Conservation (phyloP, 2,329 filamentous ascomycete genomes). For the Ophiostoma himal-ulmi region DNA sequence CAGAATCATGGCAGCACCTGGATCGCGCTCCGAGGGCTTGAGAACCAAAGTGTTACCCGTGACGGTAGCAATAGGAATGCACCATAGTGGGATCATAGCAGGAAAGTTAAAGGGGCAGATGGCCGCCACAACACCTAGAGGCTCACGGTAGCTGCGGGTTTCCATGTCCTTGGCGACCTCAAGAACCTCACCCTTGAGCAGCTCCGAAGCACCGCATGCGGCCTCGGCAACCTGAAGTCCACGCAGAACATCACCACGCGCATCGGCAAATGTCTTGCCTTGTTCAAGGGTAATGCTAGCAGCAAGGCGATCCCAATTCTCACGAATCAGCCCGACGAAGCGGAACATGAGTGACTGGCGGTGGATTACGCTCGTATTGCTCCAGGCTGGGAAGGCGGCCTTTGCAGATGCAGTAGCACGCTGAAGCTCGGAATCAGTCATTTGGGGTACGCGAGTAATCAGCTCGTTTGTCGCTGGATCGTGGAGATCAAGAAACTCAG, state of each 20-base stretch:
- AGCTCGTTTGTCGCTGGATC: constrained; percentile 83
- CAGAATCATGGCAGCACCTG: constrained; percentile 78
- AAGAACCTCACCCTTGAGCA: constrained; percentile 75
- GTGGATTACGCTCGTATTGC: constrained; percentile 62
- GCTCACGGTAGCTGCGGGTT: constrained; percentile 75
- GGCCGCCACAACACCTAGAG: constrained; percentile 71
- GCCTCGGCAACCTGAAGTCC: constrained; percentile 82
- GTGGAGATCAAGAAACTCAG: constrained; percentile 70
- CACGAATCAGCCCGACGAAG: constrained; percentile 70
- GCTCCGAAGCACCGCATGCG: constrained; percentile 71
- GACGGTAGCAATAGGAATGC: constrained; percentile 75
- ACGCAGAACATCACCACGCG: constrained; percentile 72
- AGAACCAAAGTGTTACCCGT: constrained; percentile 79
- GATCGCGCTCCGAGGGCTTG: constrained; percentile 82
- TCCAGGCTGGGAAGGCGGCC: constrained; percentile 71
- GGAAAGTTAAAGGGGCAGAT: constrained; percentile 91
- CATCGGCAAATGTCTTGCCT: constrained; percentile 82
- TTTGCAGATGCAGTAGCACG: constrained; percentile 69
- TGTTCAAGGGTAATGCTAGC: constrained; percentile 83
- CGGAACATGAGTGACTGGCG: constrained; percentile 86
- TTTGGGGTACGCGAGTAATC: constrained; percentile 76
- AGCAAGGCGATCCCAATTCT: constrained; percentile 79
- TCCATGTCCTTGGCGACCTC: constrained; percentile 90
- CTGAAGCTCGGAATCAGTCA: constrained; percentile 69
- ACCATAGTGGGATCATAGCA: constrained; percentile 91